phyloP scores from a whole-genome alignment of 192 early-diverging fungal species.

The Coemansia erecta region DNA sequence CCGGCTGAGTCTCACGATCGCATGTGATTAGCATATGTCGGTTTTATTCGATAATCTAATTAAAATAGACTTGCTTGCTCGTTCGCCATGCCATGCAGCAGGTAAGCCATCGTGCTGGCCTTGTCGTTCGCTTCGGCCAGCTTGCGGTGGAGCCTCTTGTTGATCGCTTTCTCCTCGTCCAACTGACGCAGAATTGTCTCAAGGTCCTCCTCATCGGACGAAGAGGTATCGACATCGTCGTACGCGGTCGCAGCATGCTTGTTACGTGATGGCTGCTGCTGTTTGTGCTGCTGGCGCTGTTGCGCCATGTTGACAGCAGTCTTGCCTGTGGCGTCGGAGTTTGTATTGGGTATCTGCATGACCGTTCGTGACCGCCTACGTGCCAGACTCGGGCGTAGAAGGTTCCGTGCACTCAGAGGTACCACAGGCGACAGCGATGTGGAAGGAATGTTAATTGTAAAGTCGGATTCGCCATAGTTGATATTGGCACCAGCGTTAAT shows the following conservation, averaged over 20 bases:
- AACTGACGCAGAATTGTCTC: conserved; percentile 16
- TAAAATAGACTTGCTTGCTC: background rate
- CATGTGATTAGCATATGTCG: background rate
- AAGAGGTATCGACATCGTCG: background rate
- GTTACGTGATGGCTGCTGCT: background rate
- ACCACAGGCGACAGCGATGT: conserved; percentile 46
- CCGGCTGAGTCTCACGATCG: no score
- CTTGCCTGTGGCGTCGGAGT: background rate
- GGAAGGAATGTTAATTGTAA: conserved; percentile 46
- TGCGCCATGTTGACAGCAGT: no score
- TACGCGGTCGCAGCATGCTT: background rate
- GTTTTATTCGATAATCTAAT: background rate
- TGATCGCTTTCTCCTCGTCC: conserved; percentile 18
- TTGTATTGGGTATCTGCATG: background rate
- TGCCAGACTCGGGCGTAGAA: background rate
- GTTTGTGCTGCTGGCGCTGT: background rate
- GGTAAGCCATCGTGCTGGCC: conserved; percentile 11
- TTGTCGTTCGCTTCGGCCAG: conserved; percentile 18
- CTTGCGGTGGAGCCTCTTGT: conserved; percentile 23
- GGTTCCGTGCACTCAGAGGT: conserved; percentile 2
- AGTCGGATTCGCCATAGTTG: conserved; percentile 14
- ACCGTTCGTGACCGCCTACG: conserved; percentile 23
- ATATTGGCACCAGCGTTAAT: background rate
- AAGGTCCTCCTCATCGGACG: background rate
- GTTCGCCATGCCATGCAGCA: background rate